A percentile compares a stretch with the other conserved stretches of the same genome.
Evolutionary conservation across 2,329 filamentous ascomycete species (phyloP).

Genomic region (Cladosporium colombiae): DNA sequence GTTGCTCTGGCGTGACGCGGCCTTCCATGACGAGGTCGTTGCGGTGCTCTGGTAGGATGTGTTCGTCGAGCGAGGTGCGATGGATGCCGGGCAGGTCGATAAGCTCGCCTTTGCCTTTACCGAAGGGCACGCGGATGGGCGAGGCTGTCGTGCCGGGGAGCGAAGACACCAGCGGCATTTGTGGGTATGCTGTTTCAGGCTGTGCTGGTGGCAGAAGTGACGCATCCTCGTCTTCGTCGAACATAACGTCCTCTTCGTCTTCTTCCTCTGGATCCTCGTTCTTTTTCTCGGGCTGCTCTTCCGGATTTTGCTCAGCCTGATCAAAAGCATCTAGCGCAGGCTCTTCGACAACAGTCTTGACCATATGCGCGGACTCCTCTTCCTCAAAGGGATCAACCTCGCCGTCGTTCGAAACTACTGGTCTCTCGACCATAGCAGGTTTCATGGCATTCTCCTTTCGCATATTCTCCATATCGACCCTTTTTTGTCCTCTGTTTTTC

Average conservation of each 20-base stretch:
- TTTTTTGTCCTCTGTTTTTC: constrained; percentile 54
- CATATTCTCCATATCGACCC: neutral
- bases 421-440: neutral
- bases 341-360: neutral
- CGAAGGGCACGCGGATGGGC: constrained; percentile 89
- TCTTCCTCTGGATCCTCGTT: constrained; percentile 16
- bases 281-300: neutral
- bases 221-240: constrained; percentile 31
- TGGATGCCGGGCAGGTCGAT: constrained; percentile 88
- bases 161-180: constrained; percentile 82
- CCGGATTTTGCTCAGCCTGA: constrained; percentile 10
- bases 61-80: constrained; percentile 69
- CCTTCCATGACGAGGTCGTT: constrained; percentile 74
- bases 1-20: constrained; percentile 72
- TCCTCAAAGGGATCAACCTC: constrained; percentile 8
- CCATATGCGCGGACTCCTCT: neutral
- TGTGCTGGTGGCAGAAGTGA: constrained; percentile 74
- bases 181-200: constrained; percentile 71
- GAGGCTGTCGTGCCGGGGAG: constrained; percentile 93
- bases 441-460: neutral
- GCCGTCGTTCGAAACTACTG: neutral
- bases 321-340: constrained; percentile 16
- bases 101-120: constrained; percentile 80
- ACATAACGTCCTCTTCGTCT: constrained; percentile 25
- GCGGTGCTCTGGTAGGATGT: constrained; percentile 67